Evolutionary conservation across 2,329 filamentous ascomycete genomes (phyloP), one percentile per base, ranked within the genome.

Genomic region (Fusarium longipes): DNA sequence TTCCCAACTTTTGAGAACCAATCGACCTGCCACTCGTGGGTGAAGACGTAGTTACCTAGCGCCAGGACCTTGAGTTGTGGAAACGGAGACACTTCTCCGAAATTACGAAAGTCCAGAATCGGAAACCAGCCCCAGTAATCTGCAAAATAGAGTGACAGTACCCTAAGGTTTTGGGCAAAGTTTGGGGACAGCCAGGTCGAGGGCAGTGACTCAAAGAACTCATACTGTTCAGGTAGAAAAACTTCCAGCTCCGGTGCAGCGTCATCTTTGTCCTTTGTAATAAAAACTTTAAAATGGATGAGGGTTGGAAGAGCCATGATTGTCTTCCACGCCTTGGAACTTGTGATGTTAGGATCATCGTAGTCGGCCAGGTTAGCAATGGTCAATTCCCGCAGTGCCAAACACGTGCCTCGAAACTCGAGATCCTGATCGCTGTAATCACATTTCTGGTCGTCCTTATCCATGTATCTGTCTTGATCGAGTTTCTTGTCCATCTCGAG

Each of bases 11-110:
- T 76, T 0, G 80, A 57, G 6, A 85, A 77, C 82, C 82, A 85
- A 11, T 80, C 78, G 1, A 83, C 67, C 52, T 85, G 82, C 74
- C 77, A 80, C 20, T 83, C 77, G 32, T 83, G 76, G 6, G 76
- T 75, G 45, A 85, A 82, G 5, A 77, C 74, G 20, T 78, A 81
- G 2, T 78, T 78, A 1, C 80, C 80, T 0, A 85, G 64, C 0
- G 76, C 72, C 1, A 85, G 74, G 0, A 77, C 73, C 30, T 76
- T 75, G 6, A 84, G 77, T 1, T 74, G 70, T 1, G 80, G 80
- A 29, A 84, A 80, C 1, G 63, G 63, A 0, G 29, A 14, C 2
- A 39, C 45, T 0, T 27, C 18, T 56, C 53, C 42, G 1, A 65
- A 56, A 20, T 22, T 30, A 1, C 70, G 67, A 14, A 82, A 74